Evolutionary conservation across 1,139 yeast genomes (phyloP), one percentile per base, ranked within the genome.

Genomic region (Pichia sp.): DNA sequence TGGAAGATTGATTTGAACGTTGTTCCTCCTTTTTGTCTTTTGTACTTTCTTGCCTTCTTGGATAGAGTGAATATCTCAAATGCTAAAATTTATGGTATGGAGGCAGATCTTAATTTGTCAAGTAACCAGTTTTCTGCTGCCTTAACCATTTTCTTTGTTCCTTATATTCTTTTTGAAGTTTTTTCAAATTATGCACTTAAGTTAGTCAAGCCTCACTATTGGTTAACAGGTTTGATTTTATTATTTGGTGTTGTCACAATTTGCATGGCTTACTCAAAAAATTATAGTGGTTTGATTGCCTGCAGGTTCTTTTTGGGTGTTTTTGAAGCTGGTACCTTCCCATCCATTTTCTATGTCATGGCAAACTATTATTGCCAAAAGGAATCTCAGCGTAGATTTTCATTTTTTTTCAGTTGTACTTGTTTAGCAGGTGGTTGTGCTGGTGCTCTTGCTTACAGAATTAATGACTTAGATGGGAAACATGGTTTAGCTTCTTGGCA

Each of bases 351-450:
- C 58, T 81, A 81, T 56, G 68, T 81, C 42, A 66, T 81, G 50
- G 67, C 84, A 28, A 69, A 71, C 46, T 74, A 68, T 46, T 74
- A 74, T 59, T 66, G 79, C 28, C 69, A 79, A 43, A 63, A 61
- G 14, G 89, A 82, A 59, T 74, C 84, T 14, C 88, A 79, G 59
- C 72, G 77, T 55, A 64, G 91, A 42, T 79, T 78, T 56, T 72
- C 81, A 11, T 72, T 77, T 38, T 82, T 82, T 60, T 81, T 81
- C 61, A 65, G 81, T 34, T 81, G 85, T 37, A 77, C 85, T 12
- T 72, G 81, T 52, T 67, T 82, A 45, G 83, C 89, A 21, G 88
- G 91, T 56, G 94, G 89, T 4, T 83, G 84, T 61, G 83, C 86
- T 42, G 93, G 94, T 44, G 74, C 85, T 39, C 72, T 84, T 45